Conservation (phyloP, 805 yeast genomes). For the Yamadazyma phyllophila region DNA sequence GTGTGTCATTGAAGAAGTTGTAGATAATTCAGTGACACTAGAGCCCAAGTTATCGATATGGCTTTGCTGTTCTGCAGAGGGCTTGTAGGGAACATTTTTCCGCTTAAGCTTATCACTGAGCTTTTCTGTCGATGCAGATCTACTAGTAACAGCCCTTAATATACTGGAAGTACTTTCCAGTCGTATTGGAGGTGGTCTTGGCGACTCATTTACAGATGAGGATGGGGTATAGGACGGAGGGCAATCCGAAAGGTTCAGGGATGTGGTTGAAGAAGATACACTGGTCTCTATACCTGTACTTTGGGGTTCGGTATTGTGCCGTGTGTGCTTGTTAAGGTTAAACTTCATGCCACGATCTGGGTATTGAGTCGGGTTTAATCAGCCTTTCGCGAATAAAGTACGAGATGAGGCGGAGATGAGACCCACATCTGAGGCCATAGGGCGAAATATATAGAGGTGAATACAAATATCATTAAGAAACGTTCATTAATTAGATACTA, state of each 20-base stretch:
- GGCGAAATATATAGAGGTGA: too few relatives aligned
- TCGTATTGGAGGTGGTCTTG: constrained; percentile 9
- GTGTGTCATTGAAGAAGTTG: constrained; percentile 27
- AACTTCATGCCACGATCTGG: too few relatives aligned
- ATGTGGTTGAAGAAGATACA: not conserved
- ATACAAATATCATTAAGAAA: too few relatives aligned
- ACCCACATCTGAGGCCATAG: too few relatives aligned
- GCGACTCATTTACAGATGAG: too few relatives aligned
- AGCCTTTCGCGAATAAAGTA: too few relatives aligned
- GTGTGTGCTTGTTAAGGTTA: too few relatives aligned
- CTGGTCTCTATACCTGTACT: too few relatives aligned
- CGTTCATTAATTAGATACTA: not conserved
- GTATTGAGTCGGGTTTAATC: too few relatives aligned
- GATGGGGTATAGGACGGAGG: constrained; percentile 14
- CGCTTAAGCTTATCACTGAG: not conserved
- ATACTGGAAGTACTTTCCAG: constrained; percentile 13
- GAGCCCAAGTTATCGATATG: constrained; percentile 29
- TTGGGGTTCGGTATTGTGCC: too few relatives aligned
- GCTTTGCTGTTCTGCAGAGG: constrained; percentile 33
- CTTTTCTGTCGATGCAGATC: not conserved
- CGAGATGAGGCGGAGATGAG: too few relatives aligned
- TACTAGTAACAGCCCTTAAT: constrained; percentile 2
- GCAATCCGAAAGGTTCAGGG: constrained; percentile 1
- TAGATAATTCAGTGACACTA: constrained; percentile 18
- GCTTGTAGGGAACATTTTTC: constrained; percentile 32